phyloP scores from a whole-genome alignment of 345 rosid species.

The Bruguiera parviflora region DNA sequence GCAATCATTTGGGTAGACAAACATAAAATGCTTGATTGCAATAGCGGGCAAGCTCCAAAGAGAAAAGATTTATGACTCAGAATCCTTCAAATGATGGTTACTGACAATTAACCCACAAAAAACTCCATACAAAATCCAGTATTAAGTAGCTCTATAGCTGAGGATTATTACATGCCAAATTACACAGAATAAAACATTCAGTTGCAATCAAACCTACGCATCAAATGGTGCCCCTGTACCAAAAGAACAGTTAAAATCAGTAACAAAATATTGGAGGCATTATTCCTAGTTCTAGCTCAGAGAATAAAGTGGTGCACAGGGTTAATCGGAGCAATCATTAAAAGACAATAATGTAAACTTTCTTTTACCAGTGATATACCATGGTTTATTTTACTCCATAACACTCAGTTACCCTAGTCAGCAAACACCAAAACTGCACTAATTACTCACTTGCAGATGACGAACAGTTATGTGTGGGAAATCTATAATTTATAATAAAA shows the following conservation, averaged over 20 bases:
- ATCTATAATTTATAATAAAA: no score
- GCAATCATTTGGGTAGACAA: not conserved
- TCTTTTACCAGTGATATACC: no score
- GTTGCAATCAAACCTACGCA: not conserved
- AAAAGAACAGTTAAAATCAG: constrained; percentile 1
- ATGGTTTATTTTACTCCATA: no score
- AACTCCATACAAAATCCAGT: constrained; percentile 16
- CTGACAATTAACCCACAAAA: constrained; percentile 8
- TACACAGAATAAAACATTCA: not conserved
- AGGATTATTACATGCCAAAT: constrained; percentile 21
- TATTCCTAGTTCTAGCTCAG: not conserved
- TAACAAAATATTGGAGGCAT: constrained; percentile 1
- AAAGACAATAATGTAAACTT: no score
- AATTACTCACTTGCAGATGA: no score
- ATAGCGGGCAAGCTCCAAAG: not conserved
- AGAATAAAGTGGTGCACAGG: not conserved
- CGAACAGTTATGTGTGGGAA: no score
- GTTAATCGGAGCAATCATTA: not conserved
- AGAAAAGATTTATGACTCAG: constrained; percentile 6
- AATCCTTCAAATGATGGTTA: constrained; percentile 11
- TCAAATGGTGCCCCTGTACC: constrained; percentile 16
- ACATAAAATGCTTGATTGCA: not conserved
- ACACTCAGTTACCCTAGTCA: no score
- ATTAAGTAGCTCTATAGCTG: constrained; percentile 8
- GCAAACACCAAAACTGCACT: no score